Evolutionary conservation across 2,329 filamentous ascomycete genomes (phyloP), one percentile per base, ranked within the genome.

Genomic region (Aspergillus ochraceus): DNA sequence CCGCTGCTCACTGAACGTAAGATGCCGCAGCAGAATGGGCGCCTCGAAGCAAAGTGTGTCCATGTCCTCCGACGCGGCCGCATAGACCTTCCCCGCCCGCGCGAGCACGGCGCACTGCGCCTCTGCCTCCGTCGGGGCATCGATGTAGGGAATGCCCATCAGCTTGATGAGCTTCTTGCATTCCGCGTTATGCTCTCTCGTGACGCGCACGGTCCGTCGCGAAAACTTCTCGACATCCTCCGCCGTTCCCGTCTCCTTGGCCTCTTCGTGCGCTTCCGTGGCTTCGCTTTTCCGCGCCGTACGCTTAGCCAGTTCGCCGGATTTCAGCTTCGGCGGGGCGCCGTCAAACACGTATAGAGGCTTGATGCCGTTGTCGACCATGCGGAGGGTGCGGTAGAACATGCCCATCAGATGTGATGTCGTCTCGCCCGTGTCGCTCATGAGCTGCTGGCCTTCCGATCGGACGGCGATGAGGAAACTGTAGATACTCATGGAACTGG

Each of bases 201-300:
- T 98, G 55, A 98, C 95, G 59, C 92, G 86, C 52, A 99, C 95
- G 1, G 94, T 98, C 55, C 95, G 84, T 59, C 95, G 84, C 56
- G 92, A 96, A 80, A 98, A 99, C 78, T 97, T 98, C 79, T 99
- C 95, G 4, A 99, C 87, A n/a, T 99, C 95, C 75, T 99, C 88
- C 22, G 94, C 92, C 3, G 95, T 99, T 63, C 95, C 95, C 0
- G 91, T 97, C 81, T 99, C 95, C 76, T 96, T 97, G 55, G 95
- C 95, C 74, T 98, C 95, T 74, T 97, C 94, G 22, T 96, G 87
- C 8, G 88, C 89, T 70, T 97, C 94, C 54, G 87, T 90, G 9
- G 95, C 95, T 76, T 97, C 93, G 55, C 91, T 88, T 80, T 98
- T 99, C 70, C 95, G 90, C 77, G 96, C 91, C 75, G 96, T 96